Evolutionary conservation across 2,329 filamentous ascomycete species (phyloP).

Genomic region (Alternaria sp.): DNA sequence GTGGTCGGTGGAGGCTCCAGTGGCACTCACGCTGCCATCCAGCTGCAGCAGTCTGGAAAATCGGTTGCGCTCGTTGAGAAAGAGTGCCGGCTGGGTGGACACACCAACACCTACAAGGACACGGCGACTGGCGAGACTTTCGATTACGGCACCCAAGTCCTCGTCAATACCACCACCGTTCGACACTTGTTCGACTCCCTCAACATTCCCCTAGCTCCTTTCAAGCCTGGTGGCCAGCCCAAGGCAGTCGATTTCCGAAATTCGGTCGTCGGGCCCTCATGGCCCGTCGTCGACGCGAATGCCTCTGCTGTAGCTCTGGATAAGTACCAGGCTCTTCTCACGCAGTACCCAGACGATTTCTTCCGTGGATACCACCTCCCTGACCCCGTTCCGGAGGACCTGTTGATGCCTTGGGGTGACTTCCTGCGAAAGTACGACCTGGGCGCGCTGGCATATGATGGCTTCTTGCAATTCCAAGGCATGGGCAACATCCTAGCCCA

Average conservation of each 20-base stretch:
- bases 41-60: not conserved
- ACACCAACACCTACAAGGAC: conserved; percentile 2
- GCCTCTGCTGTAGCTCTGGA: not conserved
- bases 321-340: not conserved
- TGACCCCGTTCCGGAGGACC: not conserved
- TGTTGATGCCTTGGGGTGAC: not conserved
- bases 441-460: not conserved
- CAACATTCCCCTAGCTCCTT: not conserved
- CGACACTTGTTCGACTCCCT: not conserved
- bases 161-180: not conserved
- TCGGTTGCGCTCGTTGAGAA: conserved; percentile 3
- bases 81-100: conserved; percentile 1
- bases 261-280: not conserved
- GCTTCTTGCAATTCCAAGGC: not conserved
- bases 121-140: not conserved
- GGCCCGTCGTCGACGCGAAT: not conserved
- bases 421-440: not conserved
- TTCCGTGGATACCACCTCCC: not conserved
- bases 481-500: not conserved
- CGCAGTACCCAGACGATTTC: not conserved
- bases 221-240: not conserved
- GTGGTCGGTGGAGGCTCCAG: conserved; percentile 2
- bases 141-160: conserved; percentile 1
- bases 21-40: conserved; percentile 1
- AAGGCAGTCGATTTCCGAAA: not conserved